Percentiles rank a stretch among this genome's conserved stretches.
Evolutionary conservation across 2,329 filamentous ascomycete genomes (phyloP).

Genomic region (Pseudopithomyces chartarum): DNA sequence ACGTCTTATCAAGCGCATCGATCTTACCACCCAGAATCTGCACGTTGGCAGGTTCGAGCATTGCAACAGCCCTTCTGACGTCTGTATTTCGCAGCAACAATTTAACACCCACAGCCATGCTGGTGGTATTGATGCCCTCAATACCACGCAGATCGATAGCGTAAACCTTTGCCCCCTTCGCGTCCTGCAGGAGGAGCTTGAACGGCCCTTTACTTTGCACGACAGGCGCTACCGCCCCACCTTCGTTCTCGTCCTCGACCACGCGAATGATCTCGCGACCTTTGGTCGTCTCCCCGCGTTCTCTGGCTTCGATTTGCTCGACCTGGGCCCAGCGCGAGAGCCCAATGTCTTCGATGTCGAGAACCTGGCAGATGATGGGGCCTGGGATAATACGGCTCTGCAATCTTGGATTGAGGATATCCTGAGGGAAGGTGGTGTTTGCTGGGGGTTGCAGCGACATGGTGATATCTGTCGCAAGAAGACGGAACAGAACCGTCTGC

Average conservation of each 20-base stretch:
- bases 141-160: conserved; percentile 74
- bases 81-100: conserved; percentile 70
- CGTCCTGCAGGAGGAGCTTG: conserved; percentile 82
- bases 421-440: conserved; percentile 60
- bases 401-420: conserved; percentile 60
- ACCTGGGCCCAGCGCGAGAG: conserved; percentile 84
- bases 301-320: conserved; percentile 75
- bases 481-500: conserved; percentile 79
- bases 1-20: conserved; percentile 77
- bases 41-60: conserved; percentile 72
- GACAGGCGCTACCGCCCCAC: conserved; percentile 29
- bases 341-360: conserved; percentile 84
- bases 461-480: conserved; percentile 79
- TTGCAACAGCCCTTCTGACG: conserved; percentile 75
- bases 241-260: conserved; percentile 56
- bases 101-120: conserved; percentile 80
- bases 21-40: conserved; percentile 87
- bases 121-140: conserved; percentile 68
- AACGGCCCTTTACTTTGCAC: conserved; percentile 65
- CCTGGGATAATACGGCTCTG: conserved; percentile 62
- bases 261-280: conserved; percentile 84
- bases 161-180: conserved; percentile 66
- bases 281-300: conserved; percentile 73
- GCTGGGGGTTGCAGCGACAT: conserved; percentile 54
- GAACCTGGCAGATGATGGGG: conserved; percentile 77